These are phyloP conservation scores for Penstemon eatonii DNA, from an alignment of 257 asterid genomes.

Conservation along the genomic window DNA sequence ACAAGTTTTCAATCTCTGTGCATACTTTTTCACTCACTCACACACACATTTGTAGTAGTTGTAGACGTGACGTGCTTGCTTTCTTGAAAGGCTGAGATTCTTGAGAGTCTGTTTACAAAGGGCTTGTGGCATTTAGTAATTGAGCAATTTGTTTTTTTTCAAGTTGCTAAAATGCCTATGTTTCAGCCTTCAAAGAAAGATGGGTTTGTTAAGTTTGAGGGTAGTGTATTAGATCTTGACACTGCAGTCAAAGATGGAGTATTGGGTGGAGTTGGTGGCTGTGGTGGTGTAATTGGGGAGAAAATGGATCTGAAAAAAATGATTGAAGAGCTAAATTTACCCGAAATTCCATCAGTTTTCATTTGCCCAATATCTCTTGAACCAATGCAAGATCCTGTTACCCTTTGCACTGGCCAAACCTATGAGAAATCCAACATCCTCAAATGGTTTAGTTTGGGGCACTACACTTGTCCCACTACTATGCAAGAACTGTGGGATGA, in stretches of 20 bases:
- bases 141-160: constrained; percentile 1
- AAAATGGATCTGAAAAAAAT: constrained; percentile 73
- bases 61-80: constrained; percentile 41
- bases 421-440: constrained; percentile 76
- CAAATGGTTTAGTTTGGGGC: constrained; percentile 79
- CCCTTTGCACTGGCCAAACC: constrained; percentile 89
- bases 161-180: constrained; percentile 52
- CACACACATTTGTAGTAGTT: constrained; percentile 33
- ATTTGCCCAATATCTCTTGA: constrained; percentile 80
- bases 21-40: constrained; percentile 25
- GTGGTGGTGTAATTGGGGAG: constrained; percentile 43
- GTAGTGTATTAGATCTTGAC: constrained; percentile 44
- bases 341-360: constrained; percentile 67
- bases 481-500: constrained; percentile 87
- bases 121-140: background rate
- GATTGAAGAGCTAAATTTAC: constrained; percentile 60
- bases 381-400: constrained; percentile 83
- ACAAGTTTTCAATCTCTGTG: constrained; percentile 27
- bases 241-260: constrained; percentile 49
- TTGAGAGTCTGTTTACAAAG: constrained; percentile 1
- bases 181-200: constrained; percentile 44
- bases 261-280: constrained; percentile 44
- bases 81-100: constrained; percentile 31
- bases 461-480: constrained; percentile 80
- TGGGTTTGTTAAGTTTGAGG: constrained; percentile 44